Evolutionary conservation across 1,284 basidiomycete species (phyloP).

Genomic region (Somion occarium): DNA sequence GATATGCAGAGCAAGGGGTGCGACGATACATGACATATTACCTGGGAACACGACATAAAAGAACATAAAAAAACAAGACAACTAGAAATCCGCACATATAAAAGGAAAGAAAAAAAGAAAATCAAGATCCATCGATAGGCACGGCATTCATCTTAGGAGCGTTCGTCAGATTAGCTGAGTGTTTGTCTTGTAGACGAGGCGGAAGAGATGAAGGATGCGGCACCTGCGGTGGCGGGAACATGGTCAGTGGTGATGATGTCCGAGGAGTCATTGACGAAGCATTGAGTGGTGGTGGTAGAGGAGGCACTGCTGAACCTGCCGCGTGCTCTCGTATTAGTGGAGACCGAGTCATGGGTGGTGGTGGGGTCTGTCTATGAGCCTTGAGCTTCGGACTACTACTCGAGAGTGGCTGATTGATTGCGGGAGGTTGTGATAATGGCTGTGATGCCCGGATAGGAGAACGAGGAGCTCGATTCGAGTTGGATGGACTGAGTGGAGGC

Average conservation of each 20-base stretch:
- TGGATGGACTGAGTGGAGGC: constrained; percentile 14
- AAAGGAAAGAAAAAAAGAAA: not conserved
- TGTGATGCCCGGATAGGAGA: constrained; percentile 11
- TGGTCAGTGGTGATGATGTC: constrained; percentile 11
- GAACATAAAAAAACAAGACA: not conserved
- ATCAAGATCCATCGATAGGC: constrained; percentile 9
- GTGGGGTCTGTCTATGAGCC: constrained; percentile 9
- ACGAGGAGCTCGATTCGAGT: not conserved
- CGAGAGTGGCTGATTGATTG: constrained; percentile 2
- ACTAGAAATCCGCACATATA: not conserved
- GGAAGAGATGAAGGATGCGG: constrained; percentile 11
- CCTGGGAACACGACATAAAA: not conserved
- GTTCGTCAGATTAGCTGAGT: constrained; percentile 2
- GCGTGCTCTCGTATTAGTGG: constrained; percentile 7
- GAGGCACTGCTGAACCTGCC: not conserved
- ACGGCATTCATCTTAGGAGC: constrained; percentile 7
- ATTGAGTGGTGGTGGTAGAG: not conserved
- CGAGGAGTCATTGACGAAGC: constrained; percentile 3
- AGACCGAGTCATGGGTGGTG: constrained; percentile 10
- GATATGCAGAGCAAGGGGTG: not conserved
- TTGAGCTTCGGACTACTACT: constrained; percentile 9
- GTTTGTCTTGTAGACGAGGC: constrained; percentile 1
- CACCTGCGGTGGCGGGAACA: constrained; percentile 7
- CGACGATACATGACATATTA: not conserved
- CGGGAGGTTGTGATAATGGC: not conserved